phyloP scores from a whole-genome alignment of 2,329 filamentous ascomycete species.

The Ilyonectria mors-panacis region DNA sequence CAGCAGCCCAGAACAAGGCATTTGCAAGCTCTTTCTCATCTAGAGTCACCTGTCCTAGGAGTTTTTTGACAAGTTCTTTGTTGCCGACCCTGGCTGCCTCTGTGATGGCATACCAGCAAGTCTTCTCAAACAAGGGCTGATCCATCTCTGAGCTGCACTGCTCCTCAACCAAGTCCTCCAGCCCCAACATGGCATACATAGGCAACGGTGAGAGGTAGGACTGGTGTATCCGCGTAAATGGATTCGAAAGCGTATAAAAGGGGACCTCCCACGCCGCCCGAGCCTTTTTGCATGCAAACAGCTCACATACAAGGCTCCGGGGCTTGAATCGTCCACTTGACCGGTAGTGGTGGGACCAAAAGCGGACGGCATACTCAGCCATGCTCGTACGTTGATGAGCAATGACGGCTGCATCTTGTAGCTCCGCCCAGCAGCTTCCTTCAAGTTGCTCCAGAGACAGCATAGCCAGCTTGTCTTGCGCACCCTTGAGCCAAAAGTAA shows the following conservation, averaged over 20 bases:
- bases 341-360: conserved; percentile 14
- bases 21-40: neutral
- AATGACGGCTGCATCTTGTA: neutral
- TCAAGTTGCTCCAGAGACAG: neutral
- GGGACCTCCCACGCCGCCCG: neutral
- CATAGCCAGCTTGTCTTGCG: neutral
- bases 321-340: neutral
- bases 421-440: neutral
- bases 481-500: neutral
- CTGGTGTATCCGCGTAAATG: conserved; percentile 4
- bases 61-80: neutral
- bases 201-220: conserved; percentile 7
- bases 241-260: conserved; percentile 3
- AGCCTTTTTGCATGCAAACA: neutral
- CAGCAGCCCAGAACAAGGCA: neutral
- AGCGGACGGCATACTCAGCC: neutral
- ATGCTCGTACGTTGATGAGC: neutral
- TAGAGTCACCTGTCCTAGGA: neutral
- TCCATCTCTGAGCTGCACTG: neutral
- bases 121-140: neutral
- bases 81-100: conserved; percentile 5
- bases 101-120: conserved; percentile 1
- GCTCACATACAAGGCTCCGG: neutral
- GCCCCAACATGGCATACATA: neutral
- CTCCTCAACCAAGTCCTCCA: conserved; percentile 1